A percentile compares a stretch with the other conserved stretches of the same genome.
Conservation (phyloP, 176 grass and related monocot species). For the Zea mays region DNA sequence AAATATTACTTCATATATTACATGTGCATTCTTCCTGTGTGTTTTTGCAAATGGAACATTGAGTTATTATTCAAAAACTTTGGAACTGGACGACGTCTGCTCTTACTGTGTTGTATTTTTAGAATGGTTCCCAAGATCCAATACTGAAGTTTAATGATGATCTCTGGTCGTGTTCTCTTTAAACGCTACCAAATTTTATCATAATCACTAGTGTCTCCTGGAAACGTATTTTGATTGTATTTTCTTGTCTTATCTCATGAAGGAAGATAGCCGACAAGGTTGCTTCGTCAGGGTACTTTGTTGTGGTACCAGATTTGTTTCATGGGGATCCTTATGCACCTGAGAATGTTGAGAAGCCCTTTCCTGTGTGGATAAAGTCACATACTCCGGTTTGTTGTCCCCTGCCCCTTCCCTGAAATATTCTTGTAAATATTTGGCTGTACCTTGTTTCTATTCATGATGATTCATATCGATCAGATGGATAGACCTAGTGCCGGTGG, state of each 20-base stretch:
- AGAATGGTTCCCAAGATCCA: not conserved
- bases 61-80: not conserved
- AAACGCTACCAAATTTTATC: not conserved
- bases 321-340: constrained; percentile 55
- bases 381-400: constrained; percentile 50
- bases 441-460: not conserved
- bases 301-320: constrained; percentile 75
- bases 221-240: constrained; percentile 4
- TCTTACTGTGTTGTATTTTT: not conserved
- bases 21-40: not conserved
- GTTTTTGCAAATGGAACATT: not conserved
- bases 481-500: no score
- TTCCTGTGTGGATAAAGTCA: constrained; percentile 52
- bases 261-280: constrained; percentile 83
- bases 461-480: not conserved
- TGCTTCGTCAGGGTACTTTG: constrained; percentile 60
- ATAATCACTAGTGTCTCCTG: not conserved
- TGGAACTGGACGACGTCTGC: no score
- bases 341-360: constrained; percentile 48
- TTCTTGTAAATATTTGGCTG: not conserved
- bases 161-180: not conserved
- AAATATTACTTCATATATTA: not conserved
- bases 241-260: constrained; percentile 37
- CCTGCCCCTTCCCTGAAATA: not conserved
- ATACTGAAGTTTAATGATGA: not conserved